Evolutionary conservation across 345 rosid species (phyloP).

Genomic region (Clausena lansium): DNA sequence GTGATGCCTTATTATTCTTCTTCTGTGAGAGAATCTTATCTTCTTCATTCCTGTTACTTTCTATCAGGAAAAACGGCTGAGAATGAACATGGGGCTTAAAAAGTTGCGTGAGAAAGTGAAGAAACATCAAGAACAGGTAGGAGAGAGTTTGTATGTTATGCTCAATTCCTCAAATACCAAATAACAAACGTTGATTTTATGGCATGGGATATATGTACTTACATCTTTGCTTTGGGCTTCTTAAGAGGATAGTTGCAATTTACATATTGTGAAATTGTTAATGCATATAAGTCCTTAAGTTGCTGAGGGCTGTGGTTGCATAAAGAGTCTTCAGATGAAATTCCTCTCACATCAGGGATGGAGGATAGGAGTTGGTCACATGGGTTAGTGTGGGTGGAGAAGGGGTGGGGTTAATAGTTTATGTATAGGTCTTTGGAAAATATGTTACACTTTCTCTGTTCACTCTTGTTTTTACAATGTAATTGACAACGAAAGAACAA

Average conservation of each 20-base stretch:
- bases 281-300: neutral
- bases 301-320: neutral
- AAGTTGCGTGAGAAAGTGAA: constrained; percentile 62
- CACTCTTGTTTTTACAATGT: neutral
- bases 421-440: neutral
- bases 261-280: neutral
- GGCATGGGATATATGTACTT: neutral
- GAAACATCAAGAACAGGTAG: constrained; percentile 63
- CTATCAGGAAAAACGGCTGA: constrained; percentile 61
- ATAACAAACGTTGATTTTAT: neutral
- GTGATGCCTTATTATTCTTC: neutral
- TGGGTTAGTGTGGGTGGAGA: neutral
- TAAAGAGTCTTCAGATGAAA: neutral
- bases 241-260: neutral
- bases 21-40: neutral
- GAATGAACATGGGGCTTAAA: constrained; percentile 59
- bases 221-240: neutral
- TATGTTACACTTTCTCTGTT: neutral
- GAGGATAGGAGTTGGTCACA: neutral
- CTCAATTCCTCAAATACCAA: neutral
- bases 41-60: neutral
- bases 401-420: neutral
- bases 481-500: neutral
- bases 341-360: neutral
- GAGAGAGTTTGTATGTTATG: constrained; percentile 20